Base-by-base conservation (phyloP, 331 rosid genomes). In the Quercus phellos region DNA sequence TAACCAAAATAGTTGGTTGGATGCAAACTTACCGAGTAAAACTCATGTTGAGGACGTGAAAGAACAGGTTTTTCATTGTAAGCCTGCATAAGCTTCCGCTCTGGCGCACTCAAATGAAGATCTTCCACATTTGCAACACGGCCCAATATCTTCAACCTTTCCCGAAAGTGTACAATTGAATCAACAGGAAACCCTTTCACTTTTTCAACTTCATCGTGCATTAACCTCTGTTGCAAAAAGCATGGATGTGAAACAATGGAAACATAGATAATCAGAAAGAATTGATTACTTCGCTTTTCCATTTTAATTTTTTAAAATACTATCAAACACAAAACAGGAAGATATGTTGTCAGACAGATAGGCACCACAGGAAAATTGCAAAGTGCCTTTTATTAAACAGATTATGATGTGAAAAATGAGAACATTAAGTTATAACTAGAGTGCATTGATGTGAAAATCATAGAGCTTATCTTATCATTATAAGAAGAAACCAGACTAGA, bases 31-130 rank as follows among this genome's bases (percentile, higher is more conserved):
- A 95, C 98, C 29, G 60, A 55, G 87, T 89, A 92, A 86, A 95
- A 95, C 89, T 91, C 90, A 3, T 95, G 99, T 72, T 95, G 99
- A 58, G 99, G 99, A 61, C 99, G 99, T 0, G 99, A 95, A 81
- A 94, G 98, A 66, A 94, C 95, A 2, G 99, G 99, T 77, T 94
- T 94, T 79, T 94, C 99, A 60, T 95, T 95, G 88, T 95, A 95
- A 79, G 99, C 99, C 84, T 91, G 94, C 93, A 95, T 89, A 21
- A 95, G 90, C 82, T 85, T 93, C 70, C 97, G 78, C 85, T 95
- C 98, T 1, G 99, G 82, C 1, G 89, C 91, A 82, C 90, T 90
- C 80, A 95, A 79, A 59, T 86, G 94, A 84, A 95, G 98, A 73
- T 91, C 97, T 87, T 95, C 98, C 11, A 89, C 78, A 46, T 95